Evolutionary conservation across 73 alveolate genomes (phyloP).

Genomic region (Paramecium sonneborni): DNA sequence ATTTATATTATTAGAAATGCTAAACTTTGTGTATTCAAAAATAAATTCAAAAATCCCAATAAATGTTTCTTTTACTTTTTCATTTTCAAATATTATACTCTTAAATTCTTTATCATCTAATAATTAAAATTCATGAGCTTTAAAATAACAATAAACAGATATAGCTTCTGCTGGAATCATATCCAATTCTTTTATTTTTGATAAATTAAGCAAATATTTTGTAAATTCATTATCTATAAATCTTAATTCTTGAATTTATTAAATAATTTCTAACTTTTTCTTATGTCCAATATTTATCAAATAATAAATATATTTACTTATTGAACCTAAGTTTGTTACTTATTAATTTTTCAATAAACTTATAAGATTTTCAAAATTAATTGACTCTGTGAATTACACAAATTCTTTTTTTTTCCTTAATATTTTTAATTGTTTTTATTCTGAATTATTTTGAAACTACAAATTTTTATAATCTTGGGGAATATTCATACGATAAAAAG

Average conservation of each 20-base stretch:
- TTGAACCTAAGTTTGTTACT: neutral
- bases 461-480: neutral
- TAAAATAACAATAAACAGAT: neutral
- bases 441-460: neutral
- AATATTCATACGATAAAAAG: neutral
- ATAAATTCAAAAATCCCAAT: neutral
- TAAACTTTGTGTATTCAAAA: neutral
- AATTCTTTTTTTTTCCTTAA: neutral
- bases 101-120: conserved; percentile 35
- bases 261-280: neutral
- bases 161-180: neutral
- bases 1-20: neutral
- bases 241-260: neutral
- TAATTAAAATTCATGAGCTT: neutral
- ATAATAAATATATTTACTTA: neutral
- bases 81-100: neutral
- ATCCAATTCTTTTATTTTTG: neutral
- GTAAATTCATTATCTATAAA: neutral
- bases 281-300: neutral
- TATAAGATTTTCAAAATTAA: neutral
- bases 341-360: neutral
- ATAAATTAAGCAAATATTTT: neutral
- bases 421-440: neutral
- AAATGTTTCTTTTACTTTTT: neutral
- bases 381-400: neutral